Percentiles rank a stretch among this genome's conserved stretches.
Evolutionary conservation across 169 alveolate genomes (phyloP).

Genomic region (Plasmodium knowlesi): DNA sequence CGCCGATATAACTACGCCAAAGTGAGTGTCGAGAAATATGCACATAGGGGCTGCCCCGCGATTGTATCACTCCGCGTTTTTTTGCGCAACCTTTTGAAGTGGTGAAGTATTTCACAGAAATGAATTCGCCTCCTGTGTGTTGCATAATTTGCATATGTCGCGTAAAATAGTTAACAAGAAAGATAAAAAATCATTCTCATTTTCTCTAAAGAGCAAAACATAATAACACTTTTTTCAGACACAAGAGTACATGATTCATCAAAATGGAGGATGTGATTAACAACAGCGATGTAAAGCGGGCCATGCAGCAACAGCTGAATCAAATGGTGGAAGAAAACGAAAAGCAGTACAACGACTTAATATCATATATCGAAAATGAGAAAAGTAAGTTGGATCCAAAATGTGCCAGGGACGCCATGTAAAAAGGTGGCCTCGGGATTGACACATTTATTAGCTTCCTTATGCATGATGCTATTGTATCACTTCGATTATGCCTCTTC

Average conservation of each 20-base stretch:
- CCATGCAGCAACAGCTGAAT: conserved; percentile 52
- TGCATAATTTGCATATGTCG: background rate
- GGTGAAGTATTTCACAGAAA: background rate
- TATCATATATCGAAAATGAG: conserved; percentile 56
- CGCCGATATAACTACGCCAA: background rate
- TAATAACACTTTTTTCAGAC: background rate
- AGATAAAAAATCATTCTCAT: background rate
- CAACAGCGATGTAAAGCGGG: conserved; percentile 31
- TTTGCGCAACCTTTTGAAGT: background rate
- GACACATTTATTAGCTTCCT: background rate
- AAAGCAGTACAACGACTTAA: conserved; percentile 64
- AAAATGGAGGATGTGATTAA: conserved; percentile 40
- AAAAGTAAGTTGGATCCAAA: conserved; percentile 29
- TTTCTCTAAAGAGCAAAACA: background rate
- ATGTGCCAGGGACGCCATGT: background rate
- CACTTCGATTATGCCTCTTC: background rate
- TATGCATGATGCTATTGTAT: background rate
- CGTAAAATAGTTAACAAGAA: background rate
- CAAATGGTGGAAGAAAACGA: conserved; percentile 44
- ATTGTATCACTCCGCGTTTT: background rate
- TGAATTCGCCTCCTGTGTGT: background rate
- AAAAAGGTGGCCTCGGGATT: background rate
- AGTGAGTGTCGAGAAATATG: background rate
- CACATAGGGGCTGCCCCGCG: background rate
- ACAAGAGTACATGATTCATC: background rate